Evolutionary conservation across 1,139 yeast species (phyloP).

Genomic region (Lodderomyces elongisporus): DNA sequence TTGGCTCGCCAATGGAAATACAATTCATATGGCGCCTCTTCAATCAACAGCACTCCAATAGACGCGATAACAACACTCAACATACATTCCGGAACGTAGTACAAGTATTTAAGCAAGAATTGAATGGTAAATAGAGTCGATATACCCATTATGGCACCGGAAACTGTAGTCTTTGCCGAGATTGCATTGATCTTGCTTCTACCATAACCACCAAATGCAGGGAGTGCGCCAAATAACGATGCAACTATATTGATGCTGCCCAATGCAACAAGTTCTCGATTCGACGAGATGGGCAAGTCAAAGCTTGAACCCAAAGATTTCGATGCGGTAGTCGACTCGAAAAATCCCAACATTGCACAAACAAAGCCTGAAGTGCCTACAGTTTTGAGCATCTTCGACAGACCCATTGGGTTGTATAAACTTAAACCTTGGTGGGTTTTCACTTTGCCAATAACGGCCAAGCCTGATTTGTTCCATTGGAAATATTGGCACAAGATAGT

Average conservation of each 20-base stretch:
- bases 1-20: slow-evolving; percentile 65
- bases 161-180: slow-evolving; percentile 77
- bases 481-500: slow-evolving; percentile 52
- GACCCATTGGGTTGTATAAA: slow-evolving; percentile 30
- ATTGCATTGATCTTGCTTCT: slow-evolving; percentile 84
- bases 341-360: slow-evolving; percentile 85
- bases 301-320: slow-evolving; percentile 68
- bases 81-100: slow-evolving; percentile 75
- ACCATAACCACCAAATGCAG: slow-evolving; percentile 96
- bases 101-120: slow-evolving; percentile 58
- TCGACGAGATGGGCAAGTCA: slow-evolving; percentile 65
- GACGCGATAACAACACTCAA: slow-evolving; percentile 76
- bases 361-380: slow-evolving; percentile 60
- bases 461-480: slow-evolving; percentile 55
- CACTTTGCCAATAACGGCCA: slow-evolving; percentile 68
- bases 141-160: slow-evolving; percentile 77
- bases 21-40: slow-evolving; percentile 83
- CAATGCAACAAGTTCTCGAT: slow-evolving; percentile 74
- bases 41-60: slow-evolving; percentile 74
- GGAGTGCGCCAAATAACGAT: slow-evolving; percentile 72
- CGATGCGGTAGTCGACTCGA: slow-evolving; percentile 92
- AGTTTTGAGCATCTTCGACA: slow-evolving; percentile 32
- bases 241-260: slow-evolving; percentile 72
- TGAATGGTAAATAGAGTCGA: slow-evolving; percentile 63
- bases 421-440: slow-evolving; percentile 23